Evolutionary conservation across 306 rosid genomes (phyloP).

Genomic region (Albizia julibrissin): DNA sequence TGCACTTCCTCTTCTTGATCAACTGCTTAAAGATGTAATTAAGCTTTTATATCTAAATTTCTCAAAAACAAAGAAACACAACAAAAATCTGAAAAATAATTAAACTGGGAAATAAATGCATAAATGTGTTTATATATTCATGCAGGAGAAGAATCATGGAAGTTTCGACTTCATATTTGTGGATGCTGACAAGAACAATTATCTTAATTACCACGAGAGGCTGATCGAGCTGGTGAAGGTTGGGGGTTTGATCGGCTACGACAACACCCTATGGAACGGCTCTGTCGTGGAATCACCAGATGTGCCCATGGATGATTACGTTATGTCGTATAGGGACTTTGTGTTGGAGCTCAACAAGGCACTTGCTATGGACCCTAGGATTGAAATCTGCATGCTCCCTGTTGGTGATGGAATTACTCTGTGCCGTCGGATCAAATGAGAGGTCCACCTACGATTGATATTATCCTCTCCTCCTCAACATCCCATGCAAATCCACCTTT

Average conservation of each 20-base stretch:
- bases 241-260: slow-evolving; percentile 88
- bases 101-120: background rate
- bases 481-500: no score
- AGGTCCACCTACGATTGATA: background rate
- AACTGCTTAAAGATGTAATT: slow-evolving; percentile 57
- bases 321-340: slow-evolving; percentile 74
- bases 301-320: slow-evolving; percentile 66
- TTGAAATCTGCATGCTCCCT: slow-evolving; percentile 84
- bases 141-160: slow-evolving; percentile 71
- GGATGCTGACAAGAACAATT: slow-evolving; percentile 91
- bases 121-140: background rate
- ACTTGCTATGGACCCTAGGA: slow-evolving; percentile 77
- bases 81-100: background rate
- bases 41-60: background rate
- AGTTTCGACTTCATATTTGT: slow-evolving; percentile 78
- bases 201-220: slow-evolving; percentile 86
- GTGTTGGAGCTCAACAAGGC: slow-evolving; percentile 86
- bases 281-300: slow-evolving; percentile 86
- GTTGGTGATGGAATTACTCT: slow-evolving; percentile 91
- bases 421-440: slow-evolving; percentile 73
- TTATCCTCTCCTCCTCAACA: no score
- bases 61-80: background rate
- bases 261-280: slow-evolving; percentile 93
- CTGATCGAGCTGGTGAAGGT: slow-evolving; percentile 72
- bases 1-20: slow-evolving; percentile 84